These are phyloP conservation scores for Rhodamnia argentea DNA, from an alignment of 345 rosid species.

Conservation along the genomic window DNA sequence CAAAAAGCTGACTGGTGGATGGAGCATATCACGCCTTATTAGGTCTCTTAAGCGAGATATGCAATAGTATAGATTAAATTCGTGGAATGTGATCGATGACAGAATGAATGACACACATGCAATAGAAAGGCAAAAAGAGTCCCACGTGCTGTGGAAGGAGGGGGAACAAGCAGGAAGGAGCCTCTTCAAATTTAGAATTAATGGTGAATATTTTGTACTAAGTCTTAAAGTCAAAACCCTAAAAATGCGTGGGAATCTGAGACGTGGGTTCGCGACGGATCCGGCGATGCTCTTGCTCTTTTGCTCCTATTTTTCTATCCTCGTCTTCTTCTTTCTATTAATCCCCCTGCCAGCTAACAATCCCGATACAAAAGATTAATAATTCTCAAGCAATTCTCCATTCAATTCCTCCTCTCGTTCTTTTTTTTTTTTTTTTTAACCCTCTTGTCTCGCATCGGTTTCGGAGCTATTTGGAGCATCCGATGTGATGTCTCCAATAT, in stretches of 20 bases:
- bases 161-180: neutral
- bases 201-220: neutral
- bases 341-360: constrained; percentile 41
- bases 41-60: neutral
- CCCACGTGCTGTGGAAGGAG: neutral
- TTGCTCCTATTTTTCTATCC: neutral
- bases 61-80: neutral
- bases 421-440: neutral
- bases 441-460: neutral
- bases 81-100: neutral
- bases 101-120: neutral
- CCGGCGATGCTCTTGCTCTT: constrained; percentile 3
- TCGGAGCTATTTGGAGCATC: neutral
- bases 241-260: neutral
- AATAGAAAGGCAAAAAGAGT: neutral
- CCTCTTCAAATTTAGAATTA: neutral
- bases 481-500: neutral
- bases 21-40: neutral
- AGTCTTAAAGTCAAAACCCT: neutral
- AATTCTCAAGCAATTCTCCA: neutral
- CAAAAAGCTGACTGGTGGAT: neutral
- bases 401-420: neutral
- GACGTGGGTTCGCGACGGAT: constrained; percentile 9
- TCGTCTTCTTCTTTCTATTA: neutral
- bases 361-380: constrained; percentile 16